Evolutionary conservation across 495 filamentous ascomycete species (phyloP), one percentile per base, ranked within the genome.

Genomic region (Xylaria castorea): DNA sequence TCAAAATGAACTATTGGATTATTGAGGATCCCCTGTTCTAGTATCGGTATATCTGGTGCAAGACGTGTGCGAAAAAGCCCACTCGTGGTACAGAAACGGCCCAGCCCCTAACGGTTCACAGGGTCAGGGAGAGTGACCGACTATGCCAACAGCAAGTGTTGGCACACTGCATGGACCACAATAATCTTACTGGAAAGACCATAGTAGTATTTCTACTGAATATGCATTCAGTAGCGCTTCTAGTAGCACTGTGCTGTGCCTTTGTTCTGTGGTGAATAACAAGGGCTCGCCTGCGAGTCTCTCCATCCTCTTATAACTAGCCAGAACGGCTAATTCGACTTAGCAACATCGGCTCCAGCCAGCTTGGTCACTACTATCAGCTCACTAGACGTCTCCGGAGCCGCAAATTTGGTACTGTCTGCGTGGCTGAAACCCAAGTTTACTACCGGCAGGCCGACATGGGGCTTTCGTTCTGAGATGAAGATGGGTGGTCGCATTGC

Each of bases 401-500:
- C 34, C 40, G 46, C 6, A 42, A 8, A 38, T 65, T 30, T 22
- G 30, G 38, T 71, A n/a, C 5, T 25, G 6, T 42, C 14, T 14
- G 44, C 22, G 48, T 51, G 57, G 63, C 62, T 40, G 51, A 8
- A 63, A 27, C 3, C 36, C 20, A 11, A 61, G 32, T 44, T 58
- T 22, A 25, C 55, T 55, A 36, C 40, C 44, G 60, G 61, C 22
- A 46, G 58, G 68, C 5, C 48, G 51, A 72, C 40, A 34, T 58
- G 44, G 34, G n/a, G 25, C 27, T 48, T 34, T 27, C 1, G 8
- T 20, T 36, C 25, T 55, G 38, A n/a, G 46, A 40, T 34, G 38
- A 42, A 64, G 61, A 71, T 66, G 70, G 51, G 50, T 48, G 70
- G 70, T 72, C 50, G 63, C 63, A 72, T 61, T 67, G 70, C 62